A percentile compares a stretch with the other conserved stretches of the same genome.
Evolutionary conservation across 306 rosid species (phyloP).

Genomic region (Dryas alaskensis): DNA sequence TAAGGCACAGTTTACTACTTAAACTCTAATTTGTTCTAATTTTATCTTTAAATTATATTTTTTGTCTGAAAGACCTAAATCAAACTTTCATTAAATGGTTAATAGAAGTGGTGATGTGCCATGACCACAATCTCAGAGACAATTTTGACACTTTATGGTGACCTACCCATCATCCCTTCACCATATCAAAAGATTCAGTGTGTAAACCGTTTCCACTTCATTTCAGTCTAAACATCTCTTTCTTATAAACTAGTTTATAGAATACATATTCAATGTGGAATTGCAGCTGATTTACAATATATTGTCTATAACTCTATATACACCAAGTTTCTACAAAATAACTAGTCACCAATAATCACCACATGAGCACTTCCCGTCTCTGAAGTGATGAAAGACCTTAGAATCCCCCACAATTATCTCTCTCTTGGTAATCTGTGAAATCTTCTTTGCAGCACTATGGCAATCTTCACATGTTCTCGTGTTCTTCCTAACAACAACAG

Average conservation of each 20-base stretch:
- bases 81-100: no score
- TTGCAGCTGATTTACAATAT: not conserved
- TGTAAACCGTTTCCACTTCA: no score
- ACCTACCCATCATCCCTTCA: no score
- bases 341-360: constrained; percentile 50
- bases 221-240: no score
- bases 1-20: no score
- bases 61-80: no score
- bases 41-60: no score
- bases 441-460: constrained; percentile 43
- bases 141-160: no score
- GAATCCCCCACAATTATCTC: constrained; percentile 55
- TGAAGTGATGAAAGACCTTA: constrained; percentile 58
- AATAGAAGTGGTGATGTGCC: no score
- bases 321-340: not conserved
- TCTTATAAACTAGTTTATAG: not conserved
- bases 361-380: constrained; percentile 52
- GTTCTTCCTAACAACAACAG: constrained; percentile 52
- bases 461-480: constrained; percentile 57
- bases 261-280: not conserved
- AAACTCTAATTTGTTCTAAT: no score
- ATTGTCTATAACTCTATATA: not conserved
- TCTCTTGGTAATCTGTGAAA: constrained; percentile 37
- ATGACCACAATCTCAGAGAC: no score
- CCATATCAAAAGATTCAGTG: no score